These are phyloP conservation scores for Dictyostelium firmibasis DNA, from an alignment of 78 protist species.

Conservation along the genomic window DNA sequence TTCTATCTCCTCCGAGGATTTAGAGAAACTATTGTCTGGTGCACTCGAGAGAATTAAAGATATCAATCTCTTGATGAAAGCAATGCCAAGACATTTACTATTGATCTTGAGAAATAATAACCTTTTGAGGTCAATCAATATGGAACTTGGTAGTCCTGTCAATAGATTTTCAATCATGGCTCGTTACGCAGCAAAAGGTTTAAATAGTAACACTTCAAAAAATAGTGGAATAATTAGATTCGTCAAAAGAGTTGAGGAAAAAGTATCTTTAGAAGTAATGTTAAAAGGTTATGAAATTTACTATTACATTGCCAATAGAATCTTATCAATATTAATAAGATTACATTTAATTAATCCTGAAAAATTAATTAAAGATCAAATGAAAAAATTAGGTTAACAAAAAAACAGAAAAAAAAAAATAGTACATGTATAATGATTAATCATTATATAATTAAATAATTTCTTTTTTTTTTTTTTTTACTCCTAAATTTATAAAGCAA, in stretches of 20 bases:
- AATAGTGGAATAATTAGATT: neutral
- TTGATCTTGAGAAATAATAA: constrained; percentile 39
- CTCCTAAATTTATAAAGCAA: too few species aligned
- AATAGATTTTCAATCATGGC: constrained; percentile 17
- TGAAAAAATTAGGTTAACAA: constrained; percentile 1
- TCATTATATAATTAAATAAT: too few species aligned
- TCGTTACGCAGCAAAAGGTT: constrained; percentile 2
- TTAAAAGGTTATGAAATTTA: constrained; percentile 14
- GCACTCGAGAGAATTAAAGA: neutral
- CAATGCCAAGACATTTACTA: constrained; percentile 56
- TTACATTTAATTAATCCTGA: neutral
- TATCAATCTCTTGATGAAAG: constrained; percentile 13
- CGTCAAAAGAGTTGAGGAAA: neutral
- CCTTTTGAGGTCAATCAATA: neutral
- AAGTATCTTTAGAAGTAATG: constrained; percentile 3
- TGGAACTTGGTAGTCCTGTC: constrained; percentile 21
- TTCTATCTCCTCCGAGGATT: neutral
- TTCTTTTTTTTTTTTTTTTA: too few species aligned
- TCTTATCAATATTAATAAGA: neutral
- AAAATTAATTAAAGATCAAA: neutral
- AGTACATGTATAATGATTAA: too few species aligned
- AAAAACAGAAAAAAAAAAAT: neutral
- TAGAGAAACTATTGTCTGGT: neutral
- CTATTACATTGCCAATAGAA: neutral
- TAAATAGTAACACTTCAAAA: neutral